A percentile compares a stretch with the other conserved stretches of the same genome.
Evolutionary conservation across 768 basidiomycete species (phyloP).

Genomic region (Boletus tomentosulus): DNA sequence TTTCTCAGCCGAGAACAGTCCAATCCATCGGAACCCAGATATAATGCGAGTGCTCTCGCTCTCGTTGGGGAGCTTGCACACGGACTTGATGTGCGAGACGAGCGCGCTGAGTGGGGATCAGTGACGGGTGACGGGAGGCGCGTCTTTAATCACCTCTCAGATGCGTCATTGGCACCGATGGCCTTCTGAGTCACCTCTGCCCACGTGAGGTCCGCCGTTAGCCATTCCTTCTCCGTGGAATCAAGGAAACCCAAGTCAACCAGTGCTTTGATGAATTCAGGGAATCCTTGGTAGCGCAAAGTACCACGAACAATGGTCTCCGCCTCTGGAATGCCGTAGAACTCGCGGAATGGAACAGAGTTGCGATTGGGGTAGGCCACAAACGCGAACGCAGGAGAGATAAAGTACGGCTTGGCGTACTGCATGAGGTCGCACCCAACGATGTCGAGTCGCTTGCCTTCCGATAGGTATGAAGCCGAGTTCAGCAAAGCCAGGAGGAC

Average conservation of each 20-base stretch:
- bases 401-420: slow-evolving; percentile 88
- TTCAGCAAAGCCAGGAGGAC: slow-evolving; percentile 94
- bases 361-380: slow-evolving; percentile 97
- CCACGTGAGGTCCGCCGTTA: slow-evolving; percentile 75
- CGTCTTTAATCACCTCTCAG: slow-evolving; percentile 53
- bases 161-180: slow-evolving; percentile 59
- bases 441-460: slow-evolving; percentile 61
- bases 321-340: slow-evolving; percentile 90
- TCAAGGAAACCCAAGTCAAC: slow-evolving; percentile 88
- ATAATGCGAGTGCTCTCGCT: slow-evolving; percentile 73
- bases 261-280: slow-evolving; percentile 84
- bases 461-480: slow-evolving; percentile 73
- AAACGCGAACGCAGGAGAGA: slow-evolving; percentile 93
- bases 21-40: slow-evolving; percentile 90
- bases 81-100: slow-evolving; percentile 61
- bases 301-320: slow-evolving; percentile 92
- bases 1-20: slow-evolving; percentile 74
- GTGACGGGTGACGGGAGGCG: not conserved
- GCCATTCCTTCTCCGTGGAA: slow-evolving; percentile 70
- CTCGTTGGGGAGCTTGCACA: slow-evolving; percentile 70
- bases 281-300: slow-evolving; percentile 94
- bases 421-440: slow-evolving; percentile 84
- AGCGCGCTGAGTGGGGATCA: slow-evolving; percentile 50
- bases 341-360: slow-evolving; percentile 85
- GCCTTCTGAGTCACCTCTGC: slow-evolving; percentile 76